Percentiles rank a stretch among this genome's conserved stretches.
Conservation (phyloP, 129 eudicot species). For the Chrysanthemum makinoi region DNA sequence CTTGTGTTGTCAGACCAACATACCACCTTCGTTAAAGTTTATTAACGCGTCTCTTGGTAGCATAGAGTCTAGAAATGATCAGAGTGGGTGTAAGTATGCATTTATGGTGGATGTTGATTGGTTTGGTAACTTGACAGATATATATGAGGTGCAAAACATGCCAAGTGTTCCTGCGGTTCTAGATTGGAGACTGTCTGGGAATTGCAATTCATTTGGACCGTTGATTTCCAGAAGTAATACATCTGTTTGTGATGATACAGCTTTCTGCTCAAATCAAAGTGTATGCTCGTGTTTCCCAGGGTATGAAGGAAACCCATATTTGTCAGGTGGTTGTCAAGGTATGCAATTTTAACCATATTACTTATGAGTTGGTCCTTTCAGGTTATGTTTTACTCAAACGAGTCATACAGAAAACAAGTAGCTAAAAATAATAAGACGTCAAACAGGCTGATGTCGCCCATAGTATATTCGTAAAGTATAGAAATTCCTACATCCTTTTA, state of each 20-base stretch:
- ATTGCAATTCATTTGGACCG: conserved; percentile 15
- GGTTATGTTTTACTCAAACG: not conserved
- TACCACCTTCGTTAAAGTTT: conserved; percentile 32
- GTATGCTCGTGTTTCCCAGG: conserved; percentile 29
- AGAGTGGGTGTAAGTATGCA: conserved; percentile 27
- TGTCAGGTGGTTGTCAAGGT: conserved; percentile 36
- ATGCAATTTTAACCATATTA: not conserved
- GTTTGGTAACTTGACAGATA: no score
- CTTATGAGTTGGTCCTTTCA: not conserved
- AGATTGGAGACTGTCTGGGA: conserved; percentile 24
- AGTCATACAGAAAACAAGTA: not conserved
- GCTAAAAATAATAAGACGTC: no score
- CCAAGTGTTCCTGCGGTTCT: not conserved
- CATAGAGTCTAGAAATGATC: conserved; percentile 20
- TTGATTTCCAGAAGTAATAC: conserved; percentile 10
- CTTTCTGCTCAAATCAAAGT: conserved; percentile 26
- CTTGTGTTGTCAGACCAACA: conserved; percentile 33
- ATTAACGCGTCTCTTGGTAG: conserved; percentile 30
- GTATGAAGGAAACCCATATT: conserved; percentile 37
- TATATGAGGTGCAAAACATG: no score
- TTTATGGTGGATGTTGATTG: conserved; percentile 32
- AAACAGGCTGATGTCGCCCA: no score
- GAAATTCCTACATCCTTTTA: no score
- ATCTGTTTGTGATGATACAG: conserved; percentile 12
- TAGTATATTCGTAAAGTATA: no score